Conservation (phyloP, 2,329 filamentous ascomycete genomes). For the Aspergillus sp. region DNA sequence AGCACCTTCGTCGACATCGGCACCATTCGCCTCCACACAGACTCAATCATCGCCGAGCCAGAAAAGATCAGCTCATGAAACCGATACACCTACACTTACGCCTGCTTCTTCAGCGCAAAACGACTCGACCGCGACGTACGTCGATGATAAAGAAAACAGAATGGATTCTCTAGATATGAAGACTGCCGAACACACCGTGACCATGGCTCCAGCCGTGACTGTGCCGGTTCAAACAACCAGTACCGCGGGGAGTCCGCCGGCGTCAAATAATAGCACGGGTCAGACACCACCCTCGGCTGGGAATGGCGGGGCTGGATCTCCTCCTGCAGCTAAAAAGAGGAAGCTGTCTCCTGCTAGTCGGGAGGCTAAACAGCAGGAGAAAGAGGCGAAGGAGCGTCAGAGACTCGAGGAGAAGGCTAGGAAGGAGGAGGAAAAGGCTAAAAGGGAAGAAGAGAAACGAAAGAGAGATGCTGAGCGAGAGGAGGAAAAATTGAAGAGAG, state of each 20-base stretch:
- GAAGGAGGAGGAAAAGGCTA: conserved; percentile 34
- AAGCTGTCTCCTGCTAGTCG: conserved; percentile 33
- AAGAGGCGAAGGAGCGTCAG: conserved; percentile 26
- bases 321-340: conserved; percentile 29
- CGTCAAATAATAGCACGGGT: neutral
- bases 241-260: neutral
- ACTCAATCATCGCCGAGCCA: neutral
- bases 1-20: neutral
- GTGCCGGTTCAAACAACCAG: neutral
- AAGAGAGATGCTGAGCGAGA: conserved; percentile 32
- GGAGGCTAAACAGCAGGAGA: conserved; percentile 27
- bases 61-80: neutral
- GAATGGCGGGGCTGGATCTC: conserved; percentile 1
- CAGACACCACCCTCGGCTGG: neutral
- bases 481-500: conserved; percentile 39
- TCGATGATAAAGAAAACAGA: conserved; percentile 13
- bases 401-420: conserved; percentile 21
- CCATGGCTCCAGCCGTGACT: neutral
- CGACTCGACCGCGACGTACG: neutral
- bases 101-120: neutral
- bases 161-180: neutral
- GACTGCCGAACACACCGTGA: neutral
- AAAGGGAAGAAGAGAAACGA: conserved; percentile 46
- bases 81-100: neutral
- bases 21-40: neutral